These are phyloP conservation scores for Naganishia sp. DNA, from an alignment of 1,284 basidiomycete genomes.

Conservation along the genomic window DNA sequence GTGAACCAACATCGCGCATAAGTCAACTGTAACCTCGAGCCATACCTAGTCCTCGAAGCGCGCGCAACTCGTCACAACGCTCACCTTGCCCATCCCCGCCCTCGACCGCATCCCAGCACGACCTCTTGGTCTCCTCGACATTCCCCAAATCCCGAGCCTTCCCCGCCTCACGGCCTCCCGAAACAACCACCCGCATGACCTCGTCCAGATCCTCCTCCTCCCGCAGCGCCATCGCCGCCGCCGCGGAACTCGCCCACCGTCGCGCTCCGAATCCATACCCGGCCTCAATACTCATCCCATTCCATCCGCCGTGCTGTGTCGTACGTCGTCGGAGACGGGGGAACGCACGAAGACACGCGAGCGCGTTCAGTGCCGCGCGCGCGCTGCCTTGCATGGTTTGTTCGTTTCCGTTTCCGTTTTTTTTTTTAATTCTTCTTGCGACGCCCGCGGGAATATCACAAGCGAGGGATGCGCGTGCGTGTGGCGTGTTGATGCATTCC, in stretches of 20 bases:
- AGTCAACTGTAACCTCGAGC: no score
- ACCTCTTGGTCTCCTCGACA: no score
- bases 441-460: no score
- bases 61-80: no score
- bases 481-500: background rate
- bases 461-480: no score
- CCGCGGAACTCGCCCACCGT: conserved; percentile 15
- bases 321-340: conserved; percentile 13
- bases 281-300: background rate
- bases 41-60: no score
- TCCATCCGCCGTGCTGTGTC: background rate
- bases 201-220: conserved; percentile 18
- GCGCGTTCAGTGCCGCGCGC: conserved; percentile 3
- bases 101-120: no score
- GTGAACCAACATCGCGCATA: no score
- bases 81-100: no score
- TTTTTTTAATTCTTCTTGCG: no score
- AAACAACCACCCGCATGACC: background rate
- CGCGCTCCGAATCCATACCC: background rate
- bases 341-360: conserved; percentile 18
- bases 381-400: background rate
- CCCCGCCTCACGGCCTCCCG: no score
- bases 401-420: background rate
- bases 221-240: background rate
- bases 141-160: no score